Percentiles rank a stretch among this genome's conserved stretches.
These are phyloP conservation scores for Schizothecium vesticola DNA, from an alignment of 495 filamentous ascomycete species.

Conservation along the genomic window DNA sequence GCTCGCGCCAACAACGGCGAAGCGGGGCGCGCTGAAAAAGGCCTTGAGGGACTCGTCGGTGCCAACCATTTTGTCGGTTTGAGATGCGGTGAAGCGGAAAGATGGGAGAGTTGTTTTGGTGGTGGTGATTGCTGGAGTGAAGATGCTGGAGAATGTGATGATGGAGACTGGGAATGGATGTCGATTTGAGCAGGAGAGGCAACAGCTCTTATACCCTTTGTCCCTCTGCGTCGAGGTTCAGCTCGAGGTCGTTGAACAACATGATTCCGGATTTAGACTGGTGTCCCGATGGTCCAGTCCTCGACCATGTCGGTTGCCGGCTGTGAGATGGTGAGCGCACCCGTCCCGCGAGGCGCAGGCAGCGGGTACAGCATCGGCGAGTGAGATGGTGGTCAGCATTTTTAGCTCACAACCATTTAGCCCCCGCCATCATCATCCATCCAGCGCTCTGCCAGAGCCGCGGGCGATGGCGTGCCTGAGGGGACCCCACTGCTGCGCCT, in stretches of 20 bases:
- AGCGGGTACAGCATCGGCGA: neutral
- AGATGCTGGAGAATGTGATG: neutral
- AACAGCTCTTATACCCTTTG: neutral
- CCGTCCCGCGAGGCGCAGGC: neutral
- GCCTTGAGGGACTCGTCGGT: constrained; percentile 59
- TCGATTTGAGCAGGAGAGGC: neutral
- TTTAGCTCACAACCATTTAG: neutral
- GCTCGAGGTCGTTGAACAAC: neutral
- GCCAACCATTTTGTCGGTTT: constrained; percentile 30
- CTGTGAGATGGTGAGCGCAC: neutral
- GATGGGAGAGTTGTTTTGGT: neutral
- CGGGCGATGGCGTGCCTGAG: constrained; percentile 10
- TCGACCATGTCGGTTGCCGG: neutral
- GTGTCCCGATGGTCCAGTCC: neutral
- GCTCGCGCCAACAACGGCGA: constrained; percentile 88
- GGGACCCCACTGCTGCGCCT: neutral
- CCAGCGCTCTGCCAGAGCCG: neutral
- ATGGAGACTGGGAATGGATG: neutral
- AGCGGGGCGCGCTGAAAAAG: constrained; percentile 79
- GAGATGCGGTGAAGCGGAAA: constrained; percentile 4
- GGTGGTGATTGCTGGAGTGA: constrained; percentile 2
- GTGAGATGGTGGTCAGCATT: neutral
- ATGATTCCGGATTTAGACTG: neutral
- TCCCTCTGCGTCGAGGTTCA: neutral
- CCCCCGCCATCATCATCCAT: neutral